A percentile compares a stretch with the other conserved stretches of the same genome.
These are phyloP conservation scores for Hymenoscyphus linearis DNA, from an alignment of 2,329 filamentous ascomycete genomes.

Conservation along the genomic window DNA sequence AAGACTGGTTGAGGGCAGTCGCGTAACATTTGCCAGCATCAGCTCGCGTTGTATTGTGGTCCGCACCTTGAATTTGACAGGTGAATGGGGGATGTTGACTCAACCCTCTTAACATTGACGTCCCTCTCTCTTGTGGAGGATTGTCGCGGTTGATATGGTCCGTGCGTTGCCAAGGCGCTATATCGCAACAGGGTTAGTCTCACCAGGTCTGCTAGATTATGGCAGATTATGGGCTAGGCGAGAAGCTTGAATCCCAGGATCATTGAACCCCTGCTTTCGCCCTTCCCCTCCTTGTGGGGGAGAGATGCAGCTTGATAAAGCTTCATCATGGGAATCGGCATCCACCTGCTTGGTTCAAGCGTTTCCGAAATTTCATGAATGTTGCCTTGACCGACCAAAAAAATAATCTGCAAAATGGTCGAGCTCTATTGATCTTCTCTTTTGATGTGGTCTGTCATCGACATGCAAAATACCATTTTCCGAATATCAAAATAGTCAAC, in stretches of 20 bases:
- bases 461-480: too few species aligned
- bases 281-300: too few species aligned
- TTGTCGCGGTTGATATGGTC: neutral
- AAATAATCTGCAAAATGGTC: too few species aligned
- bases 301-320: neutral
- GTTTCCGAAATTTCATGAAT: neutral
- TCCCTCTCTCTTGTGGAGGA: neutral
- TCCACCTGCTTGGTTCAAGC: neutral
- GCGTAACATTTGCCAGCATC: slow-evolving; percentile 10
- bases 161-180: neutral
- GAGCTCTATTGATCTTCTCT: too few species aligned
- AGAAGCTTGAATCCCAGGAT: neutral
- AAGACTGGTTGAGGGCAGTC: slow-evolving; percentile 5
- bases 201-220: too few species aligned
- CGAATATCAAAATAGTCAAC: neutral
- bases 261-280: neutral
- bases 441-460: too few species aligned
- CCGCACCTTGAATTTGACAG: neutral
- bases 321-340: neutral
- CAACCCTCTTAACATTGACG: neutral
- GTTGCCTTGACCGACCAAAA: too few species aligned
- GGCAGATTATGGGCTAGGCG: neutral
- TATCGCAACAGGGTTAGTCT: neutral
- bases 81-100: neutral
- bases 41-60: neutral